These are phyloP conservation scores for Ustilago shanxiensis DNA, from an alignment of 1,284 basidiomycete species.

Conservation along the genomic window DNA sequence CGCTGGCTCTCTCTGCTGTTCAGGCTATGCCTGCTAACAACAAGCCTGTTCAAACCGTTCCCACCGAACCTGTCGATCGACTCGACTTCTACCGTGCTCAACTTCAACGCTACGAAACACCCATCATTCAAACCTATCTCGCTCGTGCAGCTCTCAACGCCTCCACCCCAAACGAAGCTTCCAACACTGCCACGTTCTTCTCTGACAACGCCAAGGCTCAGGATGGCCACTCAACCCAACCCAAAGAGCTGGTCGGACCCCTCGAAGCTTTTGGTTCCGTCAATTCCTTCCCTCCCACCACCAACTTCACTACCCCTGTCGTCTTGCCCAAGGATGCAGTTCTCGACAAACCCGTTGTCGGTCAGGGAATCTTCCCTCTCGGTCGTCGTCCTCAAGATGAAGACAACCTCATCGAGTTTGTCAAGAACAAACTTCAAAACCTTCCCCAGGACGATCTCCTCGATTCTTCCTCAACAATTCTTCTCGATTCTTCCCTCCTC, in stretches of 20 bases:
- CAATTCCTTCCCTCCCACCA: neutral
- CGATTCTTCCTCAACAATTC: neutral
- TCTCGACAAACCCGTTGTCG: conserved; percentile 9
- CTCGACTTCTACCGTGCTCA: conserved; percentile 15
- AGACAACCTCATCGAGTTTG: conserved; percentile 1
- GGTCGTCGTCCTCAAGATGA: conserved; percentile 31
- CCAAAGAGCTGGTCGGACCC: neutral
- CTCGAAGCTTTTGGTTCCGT: neutral
- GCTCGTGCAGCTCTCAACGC: conserved; percentile 9
- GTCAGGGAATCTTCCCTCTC: conserved; percentile 18
- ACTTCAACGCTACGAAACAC: conserved; percentile 25
- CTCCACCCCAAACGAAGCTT: neutral
- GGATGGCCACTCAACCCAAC: no score
- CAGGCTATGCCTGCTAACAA: neutral
- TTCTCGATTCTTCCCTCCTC: conserved; percentile 14
- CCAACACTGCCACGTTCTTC: neutral
- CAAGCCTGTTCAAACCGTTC: neutral
- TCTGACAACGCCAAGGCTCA: neutral
- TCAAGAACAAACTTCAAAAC: neutral
- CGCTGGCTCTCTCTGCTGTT: neutral
- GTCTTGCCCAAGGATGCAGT: conserved; percentile 3
- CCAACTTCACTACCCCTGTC: neutral
- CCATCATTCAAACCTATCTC: conserved; percentile 35
- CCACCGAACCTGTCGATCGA: neutral
- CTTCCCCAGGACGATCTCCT: neutral